Percentiles rank a stretch among this genome's conserved stretches.
phyloP scores from a whole-genome alignment of 305 asterid genomes.

The Fraxinus sp. region DNA sequence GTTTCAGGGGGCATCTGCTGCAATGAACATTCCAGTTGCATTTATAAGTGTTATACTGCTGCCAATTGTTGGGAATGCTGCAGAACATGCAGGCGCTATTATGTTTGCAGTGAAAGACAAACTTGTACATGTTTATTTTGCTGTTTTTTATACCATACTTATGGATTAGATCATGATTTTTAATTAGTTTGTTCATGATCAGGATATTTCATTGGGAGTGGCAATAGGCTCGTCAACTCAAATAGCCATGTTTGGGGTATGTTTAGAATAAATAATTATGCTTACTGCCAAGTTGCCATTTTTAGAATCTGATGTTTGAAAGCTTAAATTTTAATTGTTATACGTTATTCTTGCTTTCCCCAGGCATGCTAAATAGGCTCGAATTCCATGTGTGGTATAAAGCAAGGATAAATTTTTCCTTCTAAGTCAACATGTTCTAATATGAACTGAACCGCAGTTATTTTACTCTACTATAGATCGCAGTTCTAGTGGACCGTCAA shows the following conservation, averaged over 20 bases:
- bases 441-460: background rate
- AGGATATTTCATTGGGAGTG: conserved; percentile 84
- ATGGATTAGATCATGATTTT: background rate
- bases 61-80: conserved; percentile 88
- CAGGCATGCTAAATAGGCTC: background rate
- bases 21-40: conserved; percentile 71
- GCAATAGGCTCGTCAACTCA: conserved; percentile 89
- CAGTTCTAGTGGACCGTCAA: background rate
- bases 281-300: background rate
- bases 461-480: background rate
- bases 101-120: conserved; percentile 89
- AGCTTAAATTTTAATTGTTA: background rate
- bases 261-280: conserved; percentile 4
- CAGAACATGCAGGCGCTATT: conserved; percentile 86
- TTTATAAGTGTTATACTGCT: conserved; percentile 83
- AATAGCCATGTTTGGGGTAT: conserved; percentile 81
- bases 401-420: background rate
- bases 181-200: conserved; percentile 25
- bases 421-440: background rate
- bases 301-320: background rate
- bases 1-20: conserved; percentile 72
- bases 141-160: background rate
- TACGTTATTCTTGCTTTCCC: background rate
- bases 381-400: background rate
- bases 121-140: conserved; percentile 47